phyloP scores from a whole-genome alignment of 164 flowering plant genomes.

The Nelumbo lutea region DNA sequence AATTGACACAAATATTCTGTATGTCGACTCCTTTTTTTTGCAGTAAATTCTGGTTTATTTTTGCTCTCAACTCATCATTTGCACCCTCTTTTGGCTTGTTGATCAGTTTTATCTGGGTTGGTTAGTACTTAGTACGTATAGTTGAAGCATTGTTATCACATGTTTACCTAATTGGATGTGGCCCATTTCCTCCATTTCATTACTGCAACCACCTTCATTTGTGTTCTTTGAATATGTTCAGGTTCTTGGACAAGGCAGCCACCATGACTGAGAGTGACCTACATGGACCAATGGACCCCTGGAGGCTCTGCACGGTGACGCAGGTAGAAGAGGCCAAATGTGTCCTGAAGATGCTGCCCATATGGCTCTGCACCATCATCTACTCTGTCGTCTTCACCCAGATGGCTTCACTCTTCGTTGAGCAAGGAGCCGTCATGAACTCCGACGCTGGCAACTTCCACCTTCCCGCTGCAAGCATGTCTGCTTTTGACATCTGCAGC shows the following conservation, averaged over 20 bases:
- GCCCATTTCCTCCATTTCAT: too few species aligned
- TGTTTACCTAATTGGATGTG: too few species aligned
- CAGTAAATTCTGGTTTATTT: too few species aligned
- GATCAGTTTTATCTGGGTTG: too few species aligned
- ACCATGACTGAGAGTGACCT: constrained; percentile 44
- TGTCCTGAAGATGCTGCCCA: constrained; percentile 63
- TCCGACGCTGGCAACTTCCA: constrained; percentile 40
- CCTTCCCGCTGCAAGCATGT: constrained; percentile 91
- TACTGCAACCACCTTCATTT: too few species aligned
- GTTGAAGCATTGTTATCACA: too few species aligned
- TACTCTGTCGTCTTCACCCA: constrained; percentile 91
- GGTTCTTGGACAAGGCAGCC: constrained; percentile 91
- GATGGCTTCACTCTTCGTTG: constrained; percentile 94
- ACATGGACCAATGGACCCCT: constrained; percentile 30
- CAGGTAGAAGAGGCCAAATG: constrained; percentile 95
- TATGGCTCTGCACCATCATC: constrained; percentile 90
- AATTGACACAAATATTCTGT: too few species aligned
- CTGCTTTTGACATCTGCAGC: constrained; percentile 72
- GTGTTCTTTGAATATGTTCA: constrained; percentile 13
- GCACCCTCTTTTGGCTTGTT: too few species aligned
- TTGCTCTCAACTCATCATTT: too few species aligned
- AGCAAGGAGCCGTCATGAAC: constrained; percentile 84
- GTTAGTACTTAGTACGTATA: too few species aligned
- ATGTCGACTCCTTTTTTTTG: too few species aligned
- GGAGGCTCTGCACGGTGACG: constrained; percentile 85